Evolutionary conservation across 1,284 basidiomycete genomes (phyloP), one percentile per base, ranked within the genome.

Genomic region (Tylopilus orsonianus): DNA sequence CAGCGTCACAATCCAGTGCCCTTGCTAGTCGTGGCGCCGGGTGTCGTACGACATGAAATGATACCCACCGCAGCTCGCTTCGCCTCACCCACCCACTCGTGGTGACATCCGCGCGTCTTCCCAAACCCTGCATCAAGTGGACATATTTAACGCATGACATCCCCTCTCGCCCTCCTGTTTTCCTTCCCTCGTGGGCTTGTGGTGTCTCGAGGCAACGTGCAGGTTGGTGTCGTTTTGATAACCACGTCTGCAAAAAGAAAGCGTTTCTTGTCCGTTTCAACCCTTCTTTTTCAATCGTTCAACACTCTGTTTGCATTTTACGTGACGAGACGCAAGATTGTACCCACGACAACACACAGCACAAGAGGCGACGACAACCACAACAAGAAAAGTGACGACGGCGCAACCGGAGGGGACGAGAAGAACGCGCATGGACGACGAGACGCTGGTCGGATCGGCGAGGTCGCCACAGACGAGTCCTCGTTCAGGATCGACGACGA

Each of bases 371-470:
- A 55, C 41, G 39, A 46, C 34, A 58, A 37, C 33, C 33, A n/a
- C 14, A 16, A 18, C 30, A 8, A 26, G 5, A 20, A 3, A 34
- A 23, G n/a, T n/a, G n/a, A n/a, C n/a, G 10, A 19, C 26, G 14
- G 38, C 41, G 5, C 26, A 29, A 18, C 23, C 9, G 9, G 30
- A 27, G 26, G 19, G 27, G 14, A 20, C 8, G 13, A 16, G 8
- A 32, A 36, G 5, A 14, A 37, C 4, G 16, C 45, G 4, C 10
- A 64, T 66, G 57, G 60, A 62, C 18, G 57, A 66, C 16, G 61
- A 66, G 4, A 62, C 63, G 2, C 33, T 64, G 46, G 35, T 58
- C 30, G 57, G 43, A 27, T 62, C 57, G 4, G 55, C 46, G 16
- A 32, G 52, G 40, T 60, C 61, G 20, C 55, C 59, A 2, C 13